These are phyloP conservation scores for Annona squamosa DNA, from an alignment of 164 flowering plant genomes.

Conservation along the genomic window DNA sequence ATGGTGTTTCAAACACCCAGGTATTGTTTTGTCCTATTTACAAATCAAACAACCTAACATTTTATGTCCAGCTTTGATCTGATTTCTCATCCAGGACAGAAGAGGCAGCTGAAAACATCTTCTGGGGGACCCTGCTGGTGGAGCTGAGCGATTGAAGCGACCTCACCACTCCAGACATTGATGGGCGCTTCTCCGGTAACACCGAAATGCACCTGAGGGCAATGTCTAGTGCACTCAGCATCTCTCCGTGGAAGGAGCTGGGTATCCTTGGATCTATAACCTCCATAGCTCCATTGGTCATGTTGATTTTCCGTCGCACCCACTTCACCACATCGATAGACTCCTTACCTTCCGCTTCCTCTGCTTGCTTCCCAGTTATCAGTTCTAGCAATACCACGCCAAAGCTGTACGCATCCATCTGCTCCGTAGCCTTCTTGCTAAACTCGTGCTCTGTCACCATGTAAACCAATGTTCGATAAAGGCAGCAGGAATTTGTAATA, in stretches of 20 bases:
- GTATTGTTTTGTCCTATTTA: constrained; percentile 4
- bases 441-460: constrained; percentile 46
- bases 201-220: constrained; percentile 73
- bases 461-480: not conserved
- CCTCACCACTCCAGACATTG: constrained; percentile 55
- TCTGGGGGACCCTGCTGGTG: not conserved
- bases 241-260: constrained; percentile 31
- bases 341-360: constrained; percentile 29
- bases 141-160: constrained; percentile 46
- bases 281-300: constrained; percentile 44
- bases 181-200: constrained; percentile 67
- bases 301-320: constrained; percentile 77
- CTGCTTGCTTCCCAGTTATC: constrained; percentile 62
- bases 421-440: constrained; percentile 54
- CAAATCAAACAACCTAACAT: not conserved
- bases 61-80: constrained; percentile 11
- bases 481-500: too few relatives aligned
- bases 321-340: constrained; percentile 61
- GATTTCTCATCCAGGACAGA: constrained; percentile 15
- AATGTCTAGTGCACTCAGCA: constrained; percentile 57
- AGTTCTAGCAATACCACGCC: constrained; percentile 78
- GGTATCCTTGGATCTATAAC: constrained; percentile 59
- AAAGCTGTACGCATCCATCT: constrained; percentile 76
- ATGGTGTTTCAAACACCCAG: not conserved
- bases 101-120: constrained; percentile 3